Evolutionary conservation across 2,329 filamentous ascomycete species (phyloP).

Genomic region (Alternaria sp.): DNA sequence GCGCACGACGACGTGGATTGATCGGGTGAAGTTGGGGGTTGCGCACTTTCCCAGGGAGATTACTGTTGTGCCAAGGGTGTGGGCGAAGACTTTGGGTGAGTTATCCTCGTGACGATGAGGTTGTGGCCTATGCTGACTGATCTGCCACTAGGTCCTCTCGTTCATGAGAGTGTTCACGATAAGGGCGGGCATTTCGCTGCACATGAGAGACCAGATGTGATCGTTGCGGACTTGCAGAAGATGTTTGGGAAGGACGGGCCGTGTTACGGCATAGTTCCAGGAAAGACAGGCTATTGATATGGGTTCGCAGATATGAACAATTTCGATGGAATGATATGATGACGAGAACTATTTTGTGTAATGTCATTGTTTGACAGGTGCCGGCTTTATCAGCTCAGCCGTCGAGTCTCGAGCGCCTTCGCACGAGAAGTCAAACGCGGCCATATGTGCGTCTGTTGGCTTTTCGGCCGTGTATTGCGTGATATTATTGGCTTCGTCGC

Average conservation of each 20-base stretch:
- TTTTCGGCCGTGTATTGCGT: neutral
- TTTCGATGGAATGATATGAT: neutral
- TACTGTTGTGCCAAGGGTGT: conserved; percentile 59
- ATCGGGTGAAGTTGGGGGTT: conserved; percentile 58
- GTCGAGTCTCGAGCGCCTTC: neutral
- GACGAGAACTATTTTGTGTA: too few relatives aligned
- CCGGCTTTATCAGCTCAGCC: neutral
- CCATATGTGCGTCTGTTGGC: neutral
- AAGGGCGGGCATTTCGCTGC: conserved; percentile 68
- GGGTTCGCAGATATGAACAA: neutral
- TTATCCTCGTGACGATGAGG: neutral
- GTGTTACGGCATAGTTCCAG: conserved; percentile 43
- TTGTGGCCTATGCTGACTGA: conserved; percentile 7
- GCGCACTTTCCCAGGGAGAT: conserved; percentile 67
- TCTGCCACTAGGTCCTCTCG: conserved; percentile 52
- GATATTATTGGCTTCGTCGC: neutral
- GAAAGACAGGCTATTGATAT: conserved; percentile 34
- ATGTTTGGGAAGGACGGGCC: conserved; percentile 63
- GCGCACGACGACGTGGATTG: conserved; percentile 51
- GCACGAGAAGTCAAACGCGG: neutral
- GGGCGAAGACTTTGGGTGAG: conserved; percentile 63
- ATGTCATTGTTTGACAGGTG: neutral
- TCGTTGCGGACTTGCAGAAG: conserved; percentile 60
- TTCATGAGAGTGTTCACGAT: conserved; percentile 60
- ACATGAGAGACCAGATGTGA: conserved; percentile 61